Conservation (phyloP, 768 basidiomycete species). For the Crassisporium funariophilum region DNA sequence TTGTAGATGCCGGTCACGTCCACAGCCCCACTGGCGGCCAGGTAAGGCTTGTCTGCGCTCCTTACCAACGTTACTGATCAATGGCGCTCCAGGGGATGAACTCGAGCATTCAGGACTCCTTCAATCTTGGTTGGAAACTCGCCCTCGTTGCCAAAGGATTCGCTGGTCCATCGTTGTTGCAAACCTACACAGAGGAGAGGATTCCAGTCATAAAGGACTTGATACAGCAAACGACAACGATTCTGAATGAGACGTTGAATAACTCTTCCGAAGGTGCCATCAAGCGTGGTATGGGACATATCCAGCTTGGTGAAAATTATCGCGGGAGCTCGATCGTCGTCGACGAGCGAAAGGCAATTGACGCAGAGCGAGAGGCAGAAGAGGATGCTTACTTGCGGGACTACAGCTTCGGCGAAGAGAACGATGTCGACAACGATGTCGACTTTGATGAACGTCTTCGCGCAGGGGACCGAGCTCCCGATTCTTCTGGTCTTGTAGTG, state of each 20-base stretch:
- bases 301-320: slow-evolving; percentile 55
- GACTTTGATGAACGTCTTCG: too few relatives aligned
- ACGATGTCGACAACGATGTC: too few relatives aligned
- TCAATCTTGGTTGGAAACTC: slow-evolving; percentile 39
- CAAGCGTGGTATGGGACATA: slow-evolving; percentile 25
- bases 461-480: slow-evolving; percentile 47
- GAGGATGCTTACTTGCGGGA: too few relatives aligned
- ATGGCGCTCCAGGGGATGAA: slow-evolving; percentile 23
- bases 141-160: slow-evolving; percentile 27
- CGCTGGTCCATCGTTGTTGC: slow-evolving; percentile 25
- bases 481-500: slow-evolving; percentile 38
- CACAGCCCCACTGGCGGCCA: slow-evolving; percentile 36
- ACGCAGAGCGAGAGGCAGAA: too few relatives aligned
- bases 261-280: slow-evolving; percentile 12
- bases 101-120: slow-evolving; percentile 29
- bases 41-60: slow-evolving; percentile 10
- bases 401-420: too few relatives aligned
- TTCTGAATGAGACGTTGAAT: slow-evolving; percentile 21
- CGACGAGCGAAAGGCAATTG: slow-evolving; percentile 33
- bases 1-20: slow-evolving; percentile 34
- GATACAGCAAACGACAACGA: slow-evolving; percentile 31
- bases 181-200: slow-evolving; percentile 33
- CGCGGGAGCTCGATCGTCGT: slow-evolving; percentile 50
- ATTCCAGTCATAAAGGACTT: slow-evolving; percentile 38
- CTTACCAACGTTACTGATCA: not conserved